Evolutionary conservation across 768 basidiomycete species (phyloP).

Genomic region (Leucocoprinus birnbaumii): DNA sequence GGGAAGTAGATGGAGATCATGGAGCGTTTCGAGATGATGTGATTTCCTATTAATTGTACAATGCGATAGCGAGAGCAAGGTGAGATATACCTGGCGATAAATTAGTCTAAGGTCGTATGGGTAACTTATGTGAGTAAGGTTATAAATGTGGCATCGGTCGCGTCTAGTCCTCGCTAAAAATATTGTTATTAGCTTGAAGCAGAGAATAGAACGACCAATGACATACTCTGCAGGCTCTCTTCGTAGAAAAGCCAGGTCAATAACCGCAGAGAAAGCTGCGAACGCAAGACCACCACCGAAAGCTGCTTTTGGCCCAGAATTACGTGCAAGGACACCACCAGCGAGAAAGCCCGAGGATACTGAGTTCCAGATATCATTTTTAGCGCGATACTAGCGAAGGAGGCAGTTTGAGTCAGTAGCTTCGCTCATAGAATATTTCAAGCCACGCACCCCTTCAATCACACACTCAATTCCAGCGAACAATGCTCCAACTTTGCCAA

Average conservation of each 20-base stretch:
- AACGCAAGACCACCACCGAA: conserved; percentile 90
- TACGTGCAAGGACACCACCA: conserved; percentile 84
- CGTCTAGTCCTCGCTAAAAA: conserved; percentile 5
- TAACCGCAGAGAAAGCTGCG: conserved; percentile 88
- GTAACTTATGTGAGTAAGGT: not conserved
- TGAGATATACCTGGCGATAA: conserved; percentile 16
- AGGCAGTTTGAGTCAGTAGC: not conserved
- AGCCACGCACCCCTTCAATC: conserved; percentile 79
- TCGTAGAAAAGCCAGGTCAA: conserved; percentile 77
- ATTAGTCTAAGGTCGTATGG: conserved; percentile 13
- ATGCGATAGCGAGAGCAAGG: conserved; percentile 7
- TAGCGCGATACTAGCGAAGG: conserved; percentile 79
- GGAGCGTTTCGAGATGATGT: not conserved
- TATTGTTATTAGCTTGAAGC: not conserved
- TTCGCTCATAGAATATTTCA: not conserved
- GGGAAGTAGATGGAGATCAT: too few relatives aligned
- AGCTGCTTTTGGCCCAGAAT: conserved; percentile 83
- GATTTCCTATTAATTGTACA: conserved; percentile 4
- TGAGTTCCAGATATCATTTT: conserved; percentile 93
- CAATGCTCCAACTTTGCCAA: conserved; percentile 90
- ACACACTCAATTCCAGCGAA: conserved; percentile 97
- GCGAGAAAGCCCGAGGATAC: conserved; percentile 84
- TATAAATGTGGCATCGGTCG: not conserved
- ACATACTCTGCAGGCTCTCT: conserved; percentile 70
- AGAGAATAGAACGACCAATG: not conserved